phyloP scores from a whole-genome alignment of 257 asterid genomes.

The Vinca minor region DNA sequence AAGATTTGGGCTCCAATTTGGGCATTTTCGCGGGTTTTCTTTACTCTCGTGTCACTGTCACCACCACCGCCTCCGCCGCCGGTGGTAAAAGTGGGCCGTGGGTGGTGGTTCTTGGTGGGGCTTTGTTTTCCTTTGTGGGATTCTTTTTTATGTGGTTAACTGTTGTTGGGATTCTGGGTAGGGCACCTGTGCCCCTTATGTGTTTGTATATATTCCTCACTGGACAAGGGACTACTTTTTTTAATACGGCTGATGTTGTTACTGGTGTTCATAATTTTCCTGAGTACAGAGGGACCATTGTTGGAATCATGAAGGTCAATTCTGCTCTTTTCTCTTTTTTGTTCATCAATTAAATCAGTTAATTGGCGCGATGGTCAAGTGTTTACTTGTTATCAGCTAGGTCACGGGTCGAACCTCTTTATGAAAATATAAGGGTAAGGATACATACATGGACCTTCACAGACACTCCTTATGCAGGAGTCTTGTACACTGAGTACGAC shows the following conservation, averaged over 20 bases:
- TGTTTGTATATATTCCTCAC: slow-evolving; percentile 74
- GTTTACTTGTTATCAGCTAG: too few relatives aligned
- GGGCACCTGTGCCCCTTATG: slow-evolving; percentile 54
- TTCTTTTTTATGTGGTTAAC: slow-evolving; percentile 83
- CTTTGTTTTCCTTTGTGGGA: slow-evolving; percentile 66
- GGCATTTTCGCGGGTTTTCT: slow-evolving; percentile 74
- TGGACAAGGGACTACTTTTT: slow-evolving; percentile 77
- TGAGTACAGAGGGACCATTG: slow-evolving; percentile 55
- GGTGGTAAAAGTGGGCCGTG: slow-evolving; percentile 45
- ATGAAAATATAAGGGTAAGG: too few relatives aligned
- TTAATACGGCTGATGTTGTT: slow-evolving; percentile 81
- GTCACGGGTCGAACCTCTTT: too few relatives aligned
- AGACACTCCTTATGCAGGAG: too few relatives aligned
- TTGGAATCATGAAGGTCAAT: slow-evolving; percentile 88
- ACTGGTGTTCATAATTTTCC: slow-evolving; percentile 78
- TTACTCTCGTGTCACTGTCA: slow-evolving; percentile 34
- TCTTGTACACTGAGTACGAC: too few relatives aligned
- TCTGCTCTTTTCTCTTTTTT: background rate
- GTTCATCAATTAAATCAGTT: background rate
- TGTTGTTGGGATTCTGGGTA: slow-evolving; percentile 51
- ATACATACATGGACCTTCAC: too few relatives aligned
- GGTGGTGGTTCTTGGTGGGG: slow-evolving; percentile 57
- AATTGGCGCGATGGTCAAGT: too few relatives aligned
- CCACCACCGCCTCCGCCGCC: background rate
- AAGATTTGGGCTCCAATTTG: slow-evolving; percentile 77